Evolutionary conservation across 208 protist species (phyloP).

Genomic region (Porcisia hertigi): DNA sequence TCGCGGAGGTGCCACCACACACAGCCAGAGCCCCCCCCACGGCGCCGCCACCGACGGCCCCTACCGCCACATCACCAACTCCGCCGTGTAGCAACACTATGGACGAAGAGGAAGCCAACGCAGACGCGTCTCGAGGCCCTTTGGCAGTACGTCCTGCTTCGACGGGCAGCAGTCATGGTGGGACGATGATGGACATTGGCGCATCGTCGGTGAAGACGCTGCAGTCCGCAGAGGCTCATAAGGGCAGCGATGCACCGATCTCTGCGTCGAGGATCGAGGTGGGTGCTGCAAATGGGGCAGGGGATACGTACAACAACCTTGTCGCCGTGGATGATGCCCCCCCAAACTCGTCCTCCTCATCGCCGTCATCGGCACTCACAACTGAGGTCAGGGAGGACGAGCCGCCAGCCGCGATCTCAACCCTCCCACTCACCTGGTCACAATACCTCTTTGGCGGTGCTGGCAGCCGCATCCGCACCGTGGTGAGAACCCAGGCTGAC

Average conservation of each 20-base stretch:
- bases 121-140: background rate
- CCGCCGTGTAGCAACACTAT: background rate
- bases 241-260: background rate
- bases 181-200: background rate
- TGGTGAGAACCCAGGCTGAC: background rate
- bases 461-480: background rate
- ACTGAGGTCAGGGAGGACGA: background rate
- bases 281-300: background rate
- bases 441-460: conserved; percentile 19
- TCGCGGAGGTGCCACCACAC: background rate
- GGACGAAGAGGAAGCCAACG: conserved; percentile 1
- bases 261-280: background rate
- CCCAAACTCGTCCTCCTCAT: background rate
- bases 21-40: background rate
- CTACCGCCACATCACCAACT: background rate
- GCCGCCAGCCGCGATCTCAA: background rate
- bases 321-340: background rate
- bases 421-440: conserved; percentile 24
- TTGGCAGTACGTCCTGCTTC: background rate
- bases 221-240: background rate
- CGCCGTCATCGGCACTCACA: background rate
- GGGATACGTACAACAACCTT: background rate
- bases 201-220: background rate
- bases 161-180: background rate
- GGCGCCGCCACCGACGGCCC: background rate